Evolutionary conservation across 805 yeast genomes (phyloP).

Genomic region (Saccharomycopsis fibuligera): DNA sequence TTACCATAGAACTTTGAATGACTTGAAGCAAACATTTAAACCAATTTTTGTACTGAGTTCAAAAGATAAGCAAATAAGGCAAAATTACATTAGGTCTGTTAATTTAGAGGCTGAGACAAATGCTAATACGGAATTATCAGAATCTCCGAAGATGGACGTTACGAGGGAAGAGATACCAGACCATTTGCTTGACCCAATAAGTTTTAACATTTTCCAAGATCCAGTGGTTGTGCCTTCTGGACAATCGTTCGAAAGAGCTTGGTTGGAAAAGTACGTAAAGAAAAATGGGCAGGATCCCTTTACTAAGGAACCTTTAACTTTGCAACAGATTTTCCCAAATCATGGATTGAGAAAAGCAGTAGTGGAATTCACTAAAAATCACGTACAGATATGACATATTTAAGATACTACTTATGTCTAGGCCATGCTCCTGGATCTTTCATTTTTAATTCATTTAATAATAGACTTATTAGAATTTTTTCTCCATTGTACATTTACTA

Average conservation of each 20-base stretch:
- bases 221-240: constrained; percentile 5
- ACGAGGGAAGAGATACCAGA: background rate
- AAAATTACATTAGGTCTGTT: background rate
- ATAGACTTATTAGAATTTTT: too few species aligned
- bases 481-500: too few species aligned
- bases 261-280: background rate
- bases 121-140: background rate
- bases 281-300: background rate
- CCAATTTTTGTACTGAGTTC: background rate
- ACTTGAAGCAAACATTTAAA: background rate
- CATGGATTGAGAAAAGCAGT: background rate
- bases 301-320: background rate
- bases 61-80: background rate
- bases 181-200: background rate
- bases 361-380: background rate
- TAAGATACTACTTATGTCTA: too few species aligned
- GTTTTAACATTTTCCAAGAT: background rate
- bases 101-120: background rate
- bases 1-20: background rate
- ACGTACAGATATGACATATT: too few species aligned
- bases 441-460: too few species aligned
- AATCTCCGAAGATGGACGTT: background rate
- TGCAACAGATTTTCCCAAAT: background rate
- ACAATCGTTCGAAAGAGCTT: background rate
- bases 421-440: too few species aligned